phyloP scores from a whole-genome alignment of 2,329 filamentous ascomycete genomes.

The Bipolaris oryzae region DNA sequence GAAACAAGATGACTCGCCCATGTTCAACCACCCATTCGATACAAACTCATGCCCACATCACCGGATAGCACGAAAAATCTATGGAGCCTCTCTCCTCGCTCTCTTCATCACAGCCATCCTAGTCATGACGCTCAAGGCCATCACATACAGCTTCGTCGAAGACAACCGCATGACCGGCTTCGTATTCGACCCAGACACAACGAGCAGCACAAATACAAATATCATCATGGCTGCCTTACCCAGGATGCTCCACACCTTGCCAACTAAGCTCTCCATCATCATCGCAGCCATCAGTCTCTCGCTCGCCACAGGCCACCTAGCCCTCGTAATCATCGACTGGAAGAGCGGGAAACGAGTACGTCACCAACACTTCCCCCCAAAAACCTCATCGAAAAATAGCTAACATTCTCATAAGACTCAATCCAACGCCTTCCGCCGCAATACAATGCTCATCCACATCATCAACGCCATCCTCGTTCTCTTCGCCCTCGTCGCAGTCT shows the following conservation, averaged over 20 bases:
- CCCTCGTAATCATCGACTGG: constrained; percentile 35
- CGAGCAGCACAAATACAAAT: constrained; percentile 11
- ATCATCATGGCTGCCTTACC: constrained; percentile 41
- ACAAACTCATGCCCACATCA: constrained; percentile 23
- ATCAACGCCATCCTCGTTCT: constrained; percentile 39
- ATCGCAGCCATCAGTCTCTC: constrained; percentile 31
- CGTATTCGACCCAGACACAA: constrained; percentile 27
- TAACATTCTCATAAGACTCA: constrained; percentile 28
- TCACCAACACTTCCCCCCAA: background rate
- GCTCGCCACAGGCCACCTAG: constrained; percentile 27
- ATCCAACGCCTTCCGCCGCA: constrained; percentile 42
- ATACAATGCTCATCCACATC: constrained; percentile 42
- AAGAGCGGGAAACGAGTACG: constrained; percentile 33
- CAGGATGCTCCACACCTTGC: constrained; percentile 28
- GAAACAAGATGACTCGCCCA: constrained; percentile 15
- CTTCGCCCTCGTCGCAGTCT: constrained; percentile 39
- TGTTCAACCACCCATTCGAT: constrained; percentile 17
- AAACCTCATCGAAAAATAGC: background rate
- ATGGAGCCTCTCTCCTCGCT: constrained; percentile 24
- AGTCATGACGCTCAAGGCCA: constrained; percentile 36
- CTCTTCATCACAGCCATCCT: constrained; percentile 28
- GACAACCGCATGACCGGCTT: constrained; percentile 42
- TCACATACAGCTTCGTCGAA: constrained; percentile 43
- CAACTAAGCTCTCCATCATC: constrained; percentile 38
- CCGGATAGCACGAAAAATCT: constrained; percentile 28